Conservation (phyloP, 2,329 filamentous ascomycete species). For the Sporothrix brasiliensis region DNA sequence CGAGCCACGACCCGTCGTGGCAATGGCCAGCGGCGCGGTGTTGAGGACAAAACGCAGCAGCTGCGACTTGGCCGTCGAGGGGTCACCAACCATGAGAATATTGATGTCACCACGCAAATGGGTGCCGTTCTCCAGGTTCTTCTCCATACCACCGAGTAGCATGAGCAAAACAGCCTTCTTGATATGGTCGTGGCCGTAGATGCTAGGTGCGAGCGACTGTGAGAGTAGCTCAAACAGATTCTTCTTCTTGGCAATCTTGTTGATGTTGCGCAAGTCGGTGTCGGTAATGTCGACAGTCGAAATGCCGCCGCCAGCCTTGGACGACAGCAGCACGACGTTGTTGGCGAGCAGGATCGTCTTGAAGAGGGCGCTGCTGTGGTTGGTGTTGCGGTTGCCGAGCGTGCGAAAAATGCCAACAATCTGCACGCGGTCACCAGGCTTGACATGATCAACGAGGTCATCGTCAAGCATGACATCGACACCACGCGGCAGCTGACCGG, state of each 20-base stretch:
- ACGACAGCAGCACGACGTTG: constrained; percentile 90
- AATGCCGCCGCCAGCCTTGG: constrained; percentile 92
- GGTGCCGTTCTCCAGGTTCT: constrained; percentile 96
- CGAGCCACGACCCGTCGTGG: constrained; percentile 93
- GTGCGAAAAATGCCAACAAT: constrained; percentile 96
- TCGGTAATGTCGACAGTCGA: constrained; percentile 92
- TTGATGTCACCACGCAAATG: constrained; percentile 99
- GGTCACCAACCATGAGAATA: constrained; percentile 98
- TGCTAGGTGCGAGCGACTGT: constrained; percentile 92
- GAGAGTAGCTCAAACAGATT: constrained; percentile 91
- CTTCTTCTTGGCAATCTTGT: constrained; percentile 93
- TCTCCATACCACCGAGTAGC: constrained; percentile 94
- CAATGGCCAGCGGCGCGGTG: constrained; percentile 93
- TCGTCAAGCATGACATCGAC: constrained; percentile 97
- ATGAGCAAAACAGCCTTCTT: constrained; percentile 97
- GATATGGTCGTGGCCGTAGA: constrained; percentile 95
- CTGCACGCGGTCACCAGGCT: constrained; percentile 94
- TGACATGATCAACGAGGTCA: constrained; percentile 90
- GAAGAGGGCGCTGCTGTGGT: constrained; percentile 88
- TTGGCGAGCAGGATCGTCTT: constrained; percentile 93
- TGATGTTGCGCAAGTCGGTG: constrained; percentile 97
- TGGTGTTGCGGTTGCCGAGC: constrained; percentile 89
- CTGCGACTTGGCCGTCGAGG: constrained; percentile 98
- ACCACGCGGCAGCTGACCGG: constrained; percentile 89
- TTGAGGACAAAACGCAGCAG: constrained; percentile 95